Percentiles rank a stretch among this genome's conserved stretches.
phyloP scores from a whole-genome alignment of 148 eudicot species.

The Spergularia bocconei region DNA sequence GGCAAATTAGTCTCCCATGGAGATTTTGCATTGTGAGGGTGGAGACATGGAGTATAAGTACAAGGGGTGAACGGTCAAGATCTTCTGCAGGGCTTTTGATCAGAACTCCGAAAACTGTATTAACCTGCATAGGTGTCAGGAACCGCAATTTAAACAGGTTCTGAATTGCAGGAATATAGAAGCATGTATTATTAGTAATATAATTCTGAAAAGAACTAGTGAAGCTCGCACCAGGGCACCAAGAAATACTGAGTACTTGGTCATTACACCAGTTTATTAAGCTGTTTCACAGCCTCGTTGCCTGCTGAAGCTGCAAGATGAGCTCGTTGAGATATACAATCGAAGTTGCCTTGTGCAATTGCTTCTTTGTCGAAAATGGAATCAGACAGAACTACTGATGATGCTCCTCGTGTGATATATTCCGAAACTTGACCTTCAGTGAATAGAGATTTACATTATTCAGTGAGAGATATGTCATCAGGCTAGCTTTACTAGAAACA shows the following conservation, averaged over 20 bases:
- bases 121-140: slow-evolving; percentile 2
- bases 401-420: slow-evolving; percentile 65
- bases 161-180: neutral
- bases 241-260: neutral
- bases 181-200: neutral
- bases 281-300: slow-evolving; percentile 46
- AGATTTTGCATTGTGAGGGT: neutral
- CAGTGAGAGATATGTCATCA: neutral
- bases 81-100: neutral
- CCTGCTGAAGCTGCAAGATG: slow-evolving; percentile 46
- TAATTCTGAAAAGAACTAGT: neutral
- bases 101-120: neutral
- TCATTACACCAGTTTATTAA: slow-evolving; percentile 7
- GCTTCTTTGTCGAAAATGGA: slow-evolving; percentile 75
- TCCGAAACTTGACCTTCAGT: slow-evolving; percentile 51
- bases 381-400: slow-evolving; percentile 77
- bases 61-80: neutral
- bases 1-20: neutral
- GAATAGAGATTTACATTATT: neutral
- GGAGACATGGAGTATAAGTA: neutral
- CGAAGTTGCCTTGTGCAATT: slow-evolving; percentile 44
- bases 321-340: slow-evolving; percentile 47
- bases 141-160: neutral
- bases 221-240: neutral
- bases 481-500: neutral